These are phyloP conservation scores for Aquilaria yunnanensis DNA, from an alignment of 345 rosid species.

Conservation along the genomic window DNA sequence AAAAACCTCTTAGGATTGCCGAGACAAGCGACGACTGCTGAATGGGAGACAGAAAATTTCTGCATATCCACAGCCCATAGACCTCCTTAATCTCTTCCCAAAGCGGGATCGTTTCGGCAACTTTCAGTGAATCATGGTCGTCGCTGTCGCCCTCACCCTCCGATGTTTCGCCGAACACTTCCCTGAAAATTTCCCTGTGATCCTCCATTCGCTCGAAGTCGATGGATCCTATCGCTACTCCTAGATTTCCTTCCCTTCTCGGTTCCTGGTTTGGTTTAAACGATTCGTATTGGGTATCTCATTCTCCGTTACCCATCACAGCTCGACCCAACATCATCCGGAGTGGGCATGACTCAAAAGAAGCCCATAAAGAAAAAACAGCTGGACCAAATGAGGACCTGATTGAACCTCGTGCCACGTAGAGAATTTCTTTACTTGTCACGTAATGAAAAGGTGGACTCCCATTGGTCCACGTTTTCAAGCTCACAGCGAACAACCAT, in stretches of 20 bases:
- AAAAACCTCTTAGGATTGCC: constrained; percentile 50
- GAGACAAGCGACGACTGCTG: constrained; percentile 53
- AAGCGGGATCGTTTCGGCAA: constrained; percentile 9
- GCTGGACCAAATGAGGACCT: background rate
- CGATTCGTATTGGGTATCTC: too few relatives aligned
- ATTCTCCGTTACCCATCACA: too few relatives aligned
- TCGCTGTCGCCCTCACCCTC: constrained; percentile 60
- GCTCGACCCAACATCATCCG: too few relatives aligned
- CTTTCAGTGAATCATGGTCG: constrained; percentile 7
- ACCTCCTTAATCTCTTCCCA: constrained; percentile 58
- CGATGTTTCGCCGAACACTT: constrained; percentile 50
- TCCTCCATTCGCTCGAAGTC: constrained; percentile 12
- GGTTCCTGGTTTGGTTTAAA: too few relatives aligned
- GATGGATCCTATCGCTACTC: too few relatives aligned
- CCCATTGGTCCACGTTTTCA: constrained; percentile 6
- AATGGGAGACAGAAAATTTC: constrained; percentile 52
- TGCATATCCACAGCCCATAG: constrained; percentile 63
- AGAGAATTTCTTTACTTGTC: background rate
- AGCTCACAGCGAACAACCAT: background rate
- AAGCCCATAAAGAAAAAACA: too few relatives aligned
- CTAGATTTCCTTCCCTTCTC: too few relatives aligned
- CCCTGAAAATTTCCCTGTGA: constrained; percentile 22
- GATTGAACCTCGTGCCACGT: constrained; percentile 14
- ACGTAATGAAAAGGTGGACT: background rate
- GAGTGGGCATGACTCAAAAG: too few relatives aligned